phyloP scores from a whole-genome alignment of 768 basidiomycete genomes.

The Lepiota venenata region DNA sequence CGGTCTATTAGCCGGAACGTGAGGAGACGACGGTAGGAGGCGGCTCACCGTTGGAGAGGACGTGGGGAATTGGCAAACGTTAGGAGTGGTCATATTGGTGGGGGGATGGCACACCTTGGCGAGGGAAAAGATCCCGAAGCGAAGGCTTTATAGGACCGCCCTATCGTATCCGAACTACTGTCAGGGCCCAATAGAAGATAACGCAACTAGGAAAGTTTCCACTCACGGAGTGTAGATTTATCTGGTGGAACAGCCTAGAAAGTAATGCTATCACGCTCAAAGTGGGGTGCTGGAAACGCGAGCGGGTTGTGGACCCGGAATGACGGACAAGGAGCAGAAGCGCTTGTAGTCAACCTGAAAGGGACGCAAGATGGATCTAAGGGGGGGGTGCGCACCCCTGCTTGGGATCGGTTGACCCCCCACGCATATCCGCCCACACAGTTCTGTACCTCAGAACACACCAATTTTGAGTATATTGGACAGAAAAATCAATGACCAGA shows the following conservation, averaged over 20 bases:
- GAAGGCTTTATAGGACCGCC: not conserved
- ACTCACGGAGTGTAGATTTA: not conserved
- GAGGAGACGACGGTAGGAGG: not conserved
- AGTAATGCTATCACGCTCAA: not conserved
- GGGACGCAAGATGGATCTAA: no score
- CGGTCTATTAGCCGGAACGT: not conserved
- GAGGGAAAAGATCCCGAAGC: not conserved
- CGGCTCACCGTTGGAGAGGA: not conserved
- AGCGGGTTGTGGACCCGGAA: no score
- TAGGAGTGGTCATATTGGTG: not conserved
- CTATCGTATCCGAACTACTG: not conserved
- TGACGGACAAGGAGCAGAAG: no score
- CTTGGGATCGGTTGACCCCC: no score
- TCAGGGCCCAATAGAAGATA: not conserved
- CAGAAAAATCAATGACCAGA: no score
- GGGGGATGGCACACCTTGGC: not conserved
- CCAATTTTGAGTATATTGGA: no score
- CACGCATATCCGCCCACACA: no score
- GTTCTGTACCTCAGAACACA: no score
- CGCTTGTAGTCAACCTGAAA: no score
- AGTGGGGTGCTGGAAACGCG: no score
- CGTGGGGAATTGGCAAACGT: not conserved
- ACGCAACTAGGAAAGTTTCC: not conserved
- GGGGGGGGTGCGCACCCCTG: no score
- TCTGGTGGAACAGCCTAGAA: not conserved